phyloP scores from a whole-genome alignment of 1,139 yeast genomes.

The Lodderomyces elongisporus region DNA sequence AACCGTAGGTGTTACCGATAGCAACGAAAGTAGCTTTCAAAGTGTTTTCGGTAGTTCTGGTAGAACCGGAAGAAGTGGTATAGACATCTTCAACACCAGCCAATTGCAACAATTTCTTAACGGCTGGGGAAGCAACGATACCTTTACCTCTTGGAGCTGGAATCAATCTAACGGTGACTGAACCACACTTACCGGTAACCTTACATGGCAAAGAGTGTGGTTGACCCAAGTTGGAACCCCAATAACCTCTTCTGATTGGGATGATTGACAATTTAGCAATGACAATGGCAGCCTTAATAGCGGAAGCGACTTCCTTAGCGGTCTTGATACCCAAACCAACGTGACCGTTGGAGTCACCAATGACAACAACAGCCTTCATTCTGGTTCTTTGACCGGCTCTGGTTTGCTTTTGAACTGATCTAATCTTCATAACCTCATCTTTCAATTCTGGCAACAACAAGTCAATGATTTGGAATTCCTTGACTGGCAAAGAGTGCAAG shows the following conservation, averaged over 20 bases:
- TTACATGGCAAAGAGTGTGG: slow-evolving; percentile 98
- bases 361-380: slow-evolving; percentile 99
- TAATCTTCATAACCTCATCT: slow-evolving; percentile 99
- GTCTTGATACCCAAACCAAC: slow-evolving; percentile 99
- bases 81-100: slow-evolving; percentile 99
- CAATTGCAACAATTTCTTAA: slow-evolving; percentile 96
- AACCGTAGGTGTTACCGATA: slow-evolving; percentile 99
- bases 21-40: slow-evolving; percentile 99
- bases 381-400: slow-evolving; percentile 99
- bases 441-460: slow-evolving; percentile 90
- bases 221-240: slow-evolving; percentile 99
- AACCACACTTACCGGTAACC: slow-evolving; percentile 99
- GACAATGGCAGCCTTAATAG: slow-evolving; percentile 99
- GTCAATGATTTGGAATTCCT: slow-evolving; percentile 99
- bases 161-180: slow-evolving; percentile 95
- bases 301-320: slow-evolving; percentile 99
- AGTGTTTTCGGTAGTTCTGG: slow-evolving; percentile 99
- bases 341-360: slow-evolving; percentile 99
- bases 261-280: slow-evolving; percentile 98
- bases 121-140: slow-evolving; percentile 99
- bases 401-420: slow-evolving; percentile 99
- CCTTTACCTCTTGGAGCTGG: slow-evolving; percentile 99
- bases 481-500: slow-evolving; percentile 98
- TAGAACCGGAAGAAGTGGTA: slow-evolving; percentile 98
- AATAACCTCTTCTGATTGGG: slow-evolving; percentile 99